phyloP scores from a whole-genome alignment of 2,329 filamentous ascomycete genomes.

The Penicillium sp. region DNA sequence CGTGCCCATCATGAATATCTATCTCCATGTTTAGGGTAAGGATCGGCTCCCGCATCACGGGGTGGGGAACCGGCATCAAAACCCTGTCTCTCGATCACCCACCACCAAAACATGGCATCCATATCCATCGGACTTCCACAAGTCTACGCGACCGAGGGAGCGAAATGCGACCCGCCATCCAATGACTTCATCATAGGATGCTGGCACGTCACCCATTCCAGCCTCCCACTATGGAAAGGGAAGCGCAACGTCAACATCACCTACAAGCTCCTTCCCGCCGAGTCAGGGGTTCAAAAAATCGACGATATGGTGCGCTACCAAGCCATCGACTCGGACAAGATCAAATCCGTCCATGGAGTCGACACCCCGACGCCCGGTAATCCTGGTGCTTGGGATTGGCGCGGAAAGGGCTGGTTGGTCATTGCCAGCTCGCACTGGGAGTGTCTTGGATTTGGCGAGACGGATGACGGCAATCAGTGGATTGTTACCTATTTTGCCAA shows the following conservation, averaged over 20 bases:
- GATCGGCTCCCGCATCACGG: not conserved
- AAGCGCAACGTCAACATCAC: constrained; percentile 28
- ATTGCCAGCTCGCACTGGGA: constrained; percentile 80
- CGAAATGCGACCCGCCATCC: constrained; percentile 12
- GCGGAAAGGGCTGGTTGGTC: constrained; percentile 72
- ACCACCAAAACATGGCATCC: not conserved
- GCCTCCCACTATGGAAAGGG: constrained; percentile 23
- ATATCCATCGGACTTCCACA: not conserved
- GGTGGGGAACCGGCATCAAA: not conserved
- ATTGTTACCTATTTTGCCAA: constrained; percentile 82
- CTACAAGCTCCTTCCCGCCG: constrained; percentile 15
- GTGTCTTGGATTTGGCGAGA: constrained; percentile 31
- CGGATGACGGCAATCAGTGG: constrained; percentile 57
- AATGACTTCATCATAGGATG: constrained; percentile 22
- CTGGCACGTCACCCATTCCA: constrained; percentile 28
- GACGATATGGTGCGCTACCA: constrained; percentile 24
- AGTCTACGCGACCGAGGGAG: not conserved
- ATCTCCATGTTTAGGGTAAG: not conserved
- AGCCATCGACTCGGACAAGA: constrained; percentile 11
- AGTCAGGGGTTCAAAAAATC: constrained; percentile 10
- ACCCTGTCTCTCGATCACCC: not conserved
- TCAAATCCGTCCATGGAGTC: constrained; percentile 19
- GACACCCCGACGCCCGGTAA: constrained; percentile 16
- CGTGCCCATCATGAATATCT: too few relatives aligned
- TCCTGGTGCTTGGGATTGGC: constrained; percentile 68